Evolutionary conservation across 2,329 filamentous ascomycete species (phyloP).

Genomic region (Paecilomyces niveus): DNA sequence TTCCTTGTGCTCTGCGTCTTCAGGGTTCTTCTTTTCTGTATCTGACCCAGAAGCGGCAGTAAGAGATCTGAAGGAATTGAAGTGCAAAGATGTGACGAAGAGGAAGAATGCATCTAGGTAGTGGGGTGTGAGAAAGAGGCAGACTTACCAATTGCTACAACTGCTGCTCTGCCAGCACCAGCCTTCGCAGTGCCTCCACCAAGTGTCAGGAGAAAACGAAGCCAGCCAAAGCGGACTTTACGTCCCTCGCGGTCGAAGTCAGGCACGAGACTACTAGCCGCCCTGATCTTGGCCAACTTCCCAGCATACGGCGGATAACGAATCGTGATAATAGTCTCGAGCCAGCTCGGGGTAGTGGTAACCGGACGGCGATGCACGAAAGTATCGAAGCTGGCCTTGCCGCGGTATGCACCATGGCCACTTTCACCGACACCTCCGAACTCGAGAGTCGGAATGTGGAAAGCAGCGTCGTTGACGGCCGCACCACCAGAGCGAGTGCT

Average conservation of each 20-base stretch:
- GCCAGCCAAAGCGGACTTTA: conserved; percentile 31
- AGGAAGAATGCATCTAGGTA: too few species aligned
- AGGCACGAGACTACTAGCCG: conserved; percentile 46
- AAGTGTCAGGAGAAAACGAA: conserved; percentile 33
- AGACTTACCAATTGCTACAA: conserved; percentile 35
- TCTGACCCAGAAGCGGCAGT: background rate
- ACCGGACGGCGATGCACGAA: conserved; percentile 56
- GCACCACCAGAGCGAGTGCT: conserved; percentile 62
- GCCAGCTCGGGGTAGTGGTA: conserved; percentile 54
- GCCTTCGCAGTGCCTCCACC: conserved; percentile 33
- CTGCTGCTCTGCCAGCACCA: conserved; percentile 27
- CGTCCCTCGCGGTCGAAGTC: conserved; percentile 55
- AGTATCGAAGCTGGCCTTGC: conserved; percentile 59
- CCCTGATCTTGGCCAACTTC: conserved; percentile 47
- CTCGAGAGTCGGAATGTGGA: conserved; percentile 65
- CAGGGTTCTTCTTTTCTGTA: background rate
- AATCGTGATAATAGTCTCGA: conserved; percentile 50
- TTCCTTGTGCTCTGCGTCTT: background rate
- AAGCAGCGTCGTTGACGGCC: conserved; percentile 52
- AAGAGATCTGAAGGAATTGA: background rate
- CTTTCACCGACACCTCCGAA: conserved; percentile 81
- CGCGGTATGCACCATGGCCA: conserved; percentile 70
- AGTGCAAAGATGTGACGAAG: too few species aligned
- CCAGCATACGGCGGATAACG: conserved; percentile 56
- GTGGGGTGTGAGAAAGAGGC: too few species aligned